Evolutionary conservation across 305 asterid species (phyloP), one percentile per base, ranked within the genome.

Genomic region (Fraxinus baroniana): DNA sequence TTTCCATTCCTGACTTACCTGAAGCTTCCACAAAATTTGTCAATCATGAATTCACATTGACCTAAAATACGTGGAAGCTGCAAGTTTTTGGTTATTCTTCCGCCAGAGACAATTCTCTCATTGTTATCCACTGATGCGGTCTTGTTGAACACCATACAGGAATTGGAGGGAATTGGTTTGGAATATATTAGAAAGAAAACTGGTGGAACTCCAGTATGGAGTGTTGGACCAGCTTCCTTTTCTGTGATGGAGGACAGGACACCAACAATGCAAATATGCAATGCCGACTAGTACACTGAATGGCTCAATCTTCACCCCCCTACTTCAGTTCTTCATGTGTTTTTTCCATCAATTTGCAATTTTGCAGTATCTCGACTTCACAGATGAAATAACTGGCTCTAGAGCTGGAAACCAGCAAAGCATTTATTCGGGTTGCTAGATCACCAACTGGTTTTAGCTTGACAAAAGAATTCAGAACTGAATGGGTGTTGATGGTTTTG

Each of bases 101-200:
- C 24, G 76, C 22, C 76, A 71, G 76, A 71, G 44, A 71, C 76
- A 71, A 71, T 71, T 71, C 44, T 30, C 24, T 30, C 76, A 71
- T 71, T 71, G 46, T 71, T 32, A 71, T 71, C 76, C 76, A 13
- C 76, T 32, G 76, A 71, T 32, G 76, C 76, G 15, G 32, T 71
- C 44, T 32, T 71, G n/a, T 15, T 71, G 46, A 71, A 71, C 76
- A 32, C 76, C 46, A 17, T 71, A 71, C 46, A 71, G 76, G 76
- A 71, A 32, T 71, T 71, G 26, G 76, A 71, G 44, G 76, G 36
- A 46, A 33, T 33, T 71, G 24, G 76, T 30, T 71, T 71, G 24
- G 46, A 71, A 71, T 71, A 71, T 71, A 17, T 71, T 9, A 32
- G 46, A 33, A 44, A 44, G 55, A 44, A 71, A 30, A 71, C 76